Base-by-base conservation (phyloP, 2,329 filamentous ascomycete species). In the Massarina eburnea region DNA sequence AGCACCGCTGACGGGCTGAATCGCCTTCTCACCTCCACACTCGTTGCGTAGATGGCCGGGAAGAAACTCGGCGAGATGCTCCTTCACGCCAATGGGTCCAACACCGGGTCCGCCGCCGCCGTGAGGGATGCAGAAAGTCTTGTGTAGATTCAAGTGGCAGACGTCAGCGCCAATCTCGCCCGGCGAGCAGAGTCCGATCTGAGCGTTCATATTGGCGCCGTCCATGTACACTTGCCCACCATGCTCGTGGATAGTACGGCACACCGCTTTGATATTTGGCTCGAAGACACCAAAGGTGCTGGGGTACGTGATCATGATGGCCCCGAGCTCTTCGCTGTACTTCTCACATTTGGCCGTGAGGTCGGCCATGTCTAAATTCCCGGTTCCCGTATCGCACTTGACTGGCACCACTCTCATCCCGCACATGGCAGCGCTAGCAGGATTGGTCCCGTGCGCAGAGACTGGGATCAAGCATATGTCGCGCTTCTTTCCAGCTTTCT, bases 141-240 rank as follows among this genome's bases (percentile, higher is more conserved):
- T 97, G 82, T 97, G 92, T 33, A 97, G 80, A 73, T 97, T 97
- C 49, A 97, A 79, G 76, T 96, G 92, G 80, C 92, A 97, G 30
- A 96, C 91, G 68, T 97, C 92, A 22, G 92, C 92, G 17, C 92
- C 92, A 57, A 97, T 95, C 70, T 95, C 91, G 30, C 92, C 92
- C 1, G 92, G 92, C 1, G 90, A 95, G 76, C 90, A 96, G 9
- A 97, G 81, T 10, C 92, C 92, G 54, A 97, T 96, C 72, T 97
- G 92, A 15, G 92, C 92, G 67, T 96, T 97, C 90, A 96, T 94
- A 76, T 97, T 97, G 55, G 92, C 92, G 38, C 92, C 92, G 67
- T 97, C 92, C 92, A 97, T 96, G 77, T 96, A 97, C 14, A 97
- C 92, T 66, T 95, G 89, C 8, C 92, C 92, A 41, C 92, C 92